Percentiles rank a stretch among this genome's conserved stretches.
These are phyloP conservation scores for Batrachochytrium dendrobatidis DNA, from an alignment of 371 early-diverging fungal species.

Conservation along the genomic window DNA sequence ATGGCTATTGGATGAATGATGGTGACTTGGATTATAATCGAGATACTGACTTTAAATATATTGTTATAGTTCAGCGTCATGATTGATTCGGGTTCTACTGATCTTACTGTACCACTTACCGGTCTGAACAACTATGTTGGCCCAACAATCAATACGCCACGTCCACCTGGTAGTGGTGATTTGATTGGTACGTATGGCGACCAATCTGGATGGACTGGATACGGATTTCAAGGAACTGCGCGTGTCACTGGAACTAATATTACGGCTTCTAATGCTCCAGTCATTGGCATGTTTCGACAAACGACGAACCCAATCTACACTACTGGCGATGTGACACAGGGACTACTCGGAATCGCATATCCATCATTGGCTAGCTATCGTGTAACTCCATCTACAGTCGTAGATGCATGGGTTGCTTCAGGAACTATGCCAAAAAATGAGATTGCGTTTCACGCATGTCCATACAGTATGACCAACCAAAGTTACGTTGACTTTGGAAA, in stretches of 20 bases:
- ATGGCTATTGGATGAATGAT: no score
- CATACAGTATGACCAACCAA: neutral
- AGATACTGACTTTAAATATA: no score
- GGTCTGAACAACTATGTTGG: slow-evolving; percentile 3
- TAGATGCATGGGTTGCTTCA: neutral
- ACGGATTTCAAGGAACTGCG: neutral
- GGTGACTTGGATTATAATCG: no score
- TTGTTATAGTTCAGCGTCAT: neutral
- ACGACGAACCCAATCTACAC: neutral
- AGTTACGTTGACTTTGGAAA: neutral
- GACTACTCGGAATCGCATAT: slow-evolving; percentile 1
- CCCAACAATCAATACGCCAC: neutral
- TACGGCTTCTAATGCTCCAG: neutral
- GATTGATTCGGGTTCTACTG: neutral
- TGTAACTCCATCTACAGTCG: neutral
- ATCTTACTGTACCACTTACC: neutral
- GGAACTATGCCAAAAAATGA: neutral
- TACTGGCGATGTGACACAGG: neutral
- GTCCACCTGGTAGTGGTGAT: neutral
- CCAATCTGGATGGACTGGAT: neutral
- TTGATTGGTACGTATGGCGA: neutral
- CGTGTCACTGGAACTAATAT: neutral
- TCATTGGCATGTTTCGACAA: neutral
- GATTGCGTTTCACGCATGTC: slow-evolving; percentile 4
- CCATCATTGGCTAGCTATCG: neutral